Base-by-base conservation (phyloP, 2,329 filamentous ascomycete species). In the Pyricularia sp. region DNA sequence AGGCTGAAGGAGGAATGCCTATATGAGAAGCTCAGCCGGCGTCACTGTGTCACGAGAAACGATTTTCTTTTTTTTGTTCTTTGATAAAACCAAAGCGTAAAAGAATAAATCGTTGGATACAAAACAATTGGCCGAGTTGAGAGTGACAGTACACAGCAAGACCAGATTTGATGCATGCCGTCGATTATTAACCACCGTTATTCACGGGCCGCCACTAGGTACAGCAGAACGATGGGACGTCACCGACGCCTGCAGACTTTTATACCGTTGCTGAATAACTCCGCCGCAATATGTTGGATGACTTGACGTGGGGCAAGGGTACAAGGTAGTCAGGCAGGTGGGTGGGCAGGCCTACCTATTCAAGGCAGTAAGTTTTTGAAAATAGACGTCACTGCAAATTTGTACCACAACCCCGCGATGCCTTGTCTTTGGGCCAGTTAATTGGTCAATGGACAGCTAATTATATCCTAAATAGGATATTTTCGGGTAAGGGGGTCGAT, bases 1-100 rank as follows among this genome's bases (percentile, higher is more conserved):
- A 84, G 70, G 81, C 78, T n/a, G 63, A 64, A 57, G 53, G 12
- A 5, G 63, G 63, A 40, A 73, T 77, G 30, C 81, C 30, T 60
- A 31, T 65, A 81, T 62, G 79, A 82, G 67, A 40, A n/a, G 22
- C 26, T 59, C 55, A 28, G 10, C 55, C 16, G 26, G 22, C 9
- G 24, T 13, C 24, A 24, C 55, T 28, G 24, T 26, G 24, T 30
- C 55, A 59, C 12, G 53, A 59, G 24, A 13, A 26, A 26, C 55
- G 24, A 16, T 16, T 26, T 59, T 16, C 12, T 59, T 59, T n/a
- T 57, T 57, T 57, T 59, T n/a, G n/a, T 30, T 9, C 65, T 67
- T 19, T 66, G 65, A 63, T 62, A 60, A 68, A 49, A 35, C 12
- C 19, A 49, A 49, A 62, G 24, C 44, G 44, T 62, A 53, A n/a